Conservation (phyloP, 306 rosid species). For the Trifolium dubium region DNA sequence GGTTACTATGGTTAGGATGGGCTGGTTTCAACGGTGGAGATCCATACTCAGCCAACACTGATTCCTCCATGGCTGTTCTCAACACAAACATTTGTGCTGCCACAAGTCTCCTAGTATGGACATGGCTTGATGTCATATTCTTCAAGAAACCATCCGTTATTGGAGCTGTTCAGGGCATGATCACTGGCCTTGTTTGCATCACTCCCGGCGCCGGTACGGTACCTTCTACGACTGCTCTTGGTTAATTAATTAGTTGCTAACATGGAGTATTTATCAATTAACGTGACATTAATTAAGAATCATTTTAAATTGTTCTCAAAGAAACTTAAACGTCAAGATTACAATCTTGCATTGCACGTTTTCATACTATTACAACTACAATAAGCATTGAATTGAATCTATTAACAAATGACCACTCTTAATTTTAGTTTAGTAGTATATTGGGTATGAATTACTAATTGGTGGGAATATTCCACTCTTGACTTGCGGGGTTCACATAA, state of each 20-base stretch:
- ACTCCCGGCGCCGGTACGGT: slow-evolving; percentile 72
- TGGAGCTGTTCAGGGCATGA: slow-evolving; percentile 90
- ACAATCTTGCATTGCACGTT: no score
- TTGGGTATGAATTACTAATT: background rate
- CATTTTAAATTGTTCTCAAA: no score
- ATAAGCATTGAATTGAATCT: background rate
- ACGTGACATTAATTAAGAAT: no score
- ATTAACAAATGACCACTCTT: background rate
- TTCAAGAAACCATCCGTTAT: slow-evolving; percentile 75
- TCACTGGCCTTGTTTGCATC: slow-evolving; percentile 79
- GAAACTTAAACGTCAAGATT: no score
- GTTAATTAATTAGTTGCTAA: no score
- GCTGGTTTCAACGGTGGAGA: slow-evolving; percentile 88
- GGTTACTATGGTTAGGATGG: slow-evolving; percentile 79
- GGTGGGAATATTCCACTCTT: slow-evolving; percentile 14
- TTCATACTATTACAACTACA: no score
- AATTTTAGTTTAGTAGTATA: background rate
- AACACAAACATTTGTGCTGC: slow-evolving; percentile 84
- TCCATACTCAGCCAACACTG: slow-evolving; percentile 68
- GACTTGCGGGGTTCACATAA: slow-evolving; percentile 5
- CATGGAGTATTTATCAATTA: no score
- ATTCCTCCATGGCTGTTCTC: slow-evolving; percentile 72
- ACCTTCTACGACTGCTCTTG: background rate
- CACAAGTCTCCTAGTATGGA: slow-evolving; percentile 75
- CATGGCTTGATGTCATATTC: slow-evolving; percentile 67